A percentile compares a stretch with the other conserved stretches of the same genome.
These are phyloP conservation scores for Batrachochytrium dendrobatidis DNA, from an alignment of 371 early-diverging fungal genomes.

Conservation along the genomic window DNA sequence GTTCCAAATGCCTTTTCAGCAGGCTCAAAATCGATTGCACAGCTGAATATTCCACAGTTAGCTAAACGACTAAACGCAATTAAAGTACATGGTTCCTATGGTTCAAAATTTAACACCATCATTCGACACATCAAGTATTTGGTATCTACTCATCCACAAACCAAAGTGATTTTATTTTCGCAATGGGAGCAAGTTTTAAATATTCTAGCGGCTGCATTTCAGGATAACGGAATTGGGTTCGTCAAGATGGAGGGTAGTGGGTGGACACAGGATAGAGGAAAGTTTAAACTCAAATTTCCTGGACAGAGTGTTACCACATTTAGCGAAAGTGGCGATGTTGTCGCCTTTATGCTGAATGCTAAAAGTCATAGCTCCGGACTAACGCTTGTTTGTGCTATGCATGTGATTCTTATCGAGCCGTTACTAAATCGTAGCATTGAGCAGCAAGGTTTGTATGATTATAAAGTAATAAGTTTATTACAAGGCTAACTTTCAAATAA, in stretches of 20 bases:
- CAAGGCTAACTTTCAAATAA: neutral
- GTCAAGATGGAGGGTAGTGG: slow-evolving; percentile 26
- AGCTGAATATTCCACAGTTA: no score
- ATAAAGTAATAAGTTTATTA: neutral
- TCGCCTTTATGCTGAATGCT: slow-evolving; percentile 39
- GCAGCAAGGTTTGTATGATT: slow-evolving; percentile 24
- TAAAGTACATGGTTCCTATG: slow-evolving; percentile 25
- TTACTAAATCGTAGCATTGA: slow-evolving; percentile 31
- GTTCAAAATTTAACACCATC: slow-evolving; percentile 57
- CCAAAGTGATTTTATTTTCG: slow-evolving; percentile 61
- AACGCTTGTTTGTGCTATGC: slow-evolving; percentile 34
- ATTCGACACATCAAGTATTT: slow-evolving; percentile 52
- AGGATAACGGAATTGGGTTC: slow-evolving; percentile 43
- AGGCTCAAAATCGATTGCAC: no score
- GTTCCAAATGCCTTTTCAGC: no score
- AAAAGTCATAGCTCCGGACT: slow-evolving; percentile 36
- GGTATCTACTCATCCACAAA: slow-evolving; percentile 29
- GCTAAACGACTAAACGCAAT: slow-evolving; percentile 17
- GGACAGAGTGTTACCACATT: slow-evolving; percentile 20
- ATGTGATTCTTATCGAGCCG: slow-evolving; percentile 44
- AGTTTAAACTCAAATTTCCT: slow-evolving; percentile 9
- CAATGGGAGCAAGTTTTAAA: slow-evolving; percentile 59
- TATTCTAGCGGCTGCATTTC: slow-evolving; percentile 42
- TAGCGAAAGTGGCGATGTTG: slow-evolving; percentile 12
- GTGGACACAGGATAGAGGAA: slow-evolving; percentile 6